A percentile compares a stretch with the other conserved stretches of the same genome.
phyloP scores from a whole-genome alignment of 2,329 filamentous ascomycete genomes.

The Colletotrichum sp. region DNA sequence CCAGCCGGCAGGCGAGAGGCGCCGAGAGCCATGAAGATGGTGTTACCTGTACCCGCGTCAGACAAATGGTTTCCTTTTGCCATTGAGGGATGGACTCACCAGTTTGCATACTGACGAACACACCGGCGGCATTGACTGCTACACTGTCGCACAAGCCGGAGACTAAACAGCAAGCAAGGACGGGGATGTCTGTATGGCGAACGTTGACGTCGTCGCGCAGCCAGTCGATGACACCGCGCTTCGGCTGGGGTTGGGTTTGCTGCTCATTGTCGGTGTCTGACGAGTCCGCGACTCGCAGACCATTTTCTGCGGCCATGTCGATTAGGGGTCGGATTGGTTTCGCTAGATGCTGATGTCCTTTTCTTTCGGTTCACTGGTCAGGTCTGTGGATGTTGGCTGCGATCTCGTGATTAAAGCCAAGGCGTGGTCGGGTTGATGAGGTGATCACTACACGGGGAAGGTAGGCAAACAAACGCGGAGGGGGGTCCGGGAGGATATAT shows the following conservation, averaged over 20 bases:
- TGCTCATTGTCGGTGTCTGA: slow-evolving; percentile 14
- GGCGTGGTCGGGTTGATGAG: background rate
- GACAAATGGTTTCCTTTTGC: background rate
- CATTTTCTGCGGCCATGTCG: slow-evolving; percentile 10
- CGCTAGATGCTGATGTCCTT: background rate
- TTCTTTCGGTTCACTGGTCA: background rate
- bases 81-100: background rate
- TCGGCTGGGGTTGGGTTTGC: background rate
- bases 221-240: slow-evolving; percentile 13
- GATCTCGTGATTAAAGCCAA: background rate
- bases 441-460: background rate
- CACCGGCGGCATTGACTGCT: slow-evolving; percentile 42
- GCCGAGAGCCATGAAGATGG: slow-evolving; percentile 66
- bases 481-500: background rate
- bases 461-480: background rate
- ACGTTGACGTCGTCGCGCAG: slow-evolving; percentile 22
- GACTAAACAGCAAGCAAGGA: slow-evolving; percentile 44
- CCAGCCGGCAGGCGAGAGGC: slow-evolving; percentile 55
- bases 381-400: background rate
- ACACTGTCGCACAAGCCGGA: slow-evolving; percentile 45
- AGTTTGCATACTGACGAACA: slow-evolving; percentile 47
- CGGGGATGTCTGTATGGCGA: slow-evolving; percentile 34
- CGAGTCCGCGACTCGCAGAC: slow-evolving; percentile 2
- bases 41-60: slow-evolving; percentile 51
- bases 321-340: background rate